Evolutionary conservation across 139 green algal species (phyloP).

Genomic region (Chlorella sp.): DNA sequence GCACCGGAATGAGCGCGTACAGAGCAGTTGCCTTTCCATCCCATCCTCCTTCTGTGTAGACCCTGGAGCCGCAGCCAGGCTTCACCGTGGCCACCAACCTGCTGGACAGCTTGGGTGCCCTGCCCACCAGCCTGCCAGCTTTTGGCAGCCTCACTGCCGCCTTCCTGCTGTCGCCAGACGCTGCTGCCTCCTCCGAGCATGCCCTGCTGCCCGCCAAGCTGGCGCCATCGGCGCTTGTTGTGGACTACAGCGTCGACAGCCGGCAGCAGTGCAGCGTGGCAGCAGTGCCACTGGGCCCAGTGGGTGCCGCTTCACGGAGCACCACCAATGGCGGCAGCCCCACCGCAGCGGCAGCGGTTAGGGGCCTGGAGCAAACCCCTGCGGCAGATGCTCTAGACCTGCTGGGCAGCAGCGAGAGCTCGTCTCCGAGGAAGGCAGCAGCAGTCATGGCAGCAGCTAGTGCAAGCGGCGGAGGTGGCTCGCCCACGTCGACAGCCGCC

Average conservation of each 20-base stretch:
- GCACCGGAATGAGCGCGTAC: too few species aligned
- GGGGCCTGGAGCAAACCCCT: neutral
- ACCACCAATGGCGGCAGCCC: neutral
- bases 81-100: constrained; percentile 16
- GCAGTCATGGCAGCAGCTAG: neutral
- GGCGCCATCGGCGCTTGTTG: constrained; percentile 24
- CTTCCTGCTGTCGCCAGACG: constrained; percentile 32
- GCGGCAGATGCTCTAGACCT: neutral
- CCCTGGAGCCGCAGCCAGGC: constrained; percentile 38
- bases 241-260: constrained; percentile 35
- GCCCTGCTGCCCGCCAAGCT: constrained; percentile 22
- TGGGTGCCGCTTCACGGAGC: neutral
- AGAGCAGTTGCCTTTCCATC: too few species aligned
- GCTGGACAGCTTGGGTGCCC: constrained; percentile 13
- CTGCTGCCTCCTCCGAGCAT: neutral
- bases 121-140: constrained; percentile 27
- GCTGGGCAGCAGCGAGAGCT: neutral
- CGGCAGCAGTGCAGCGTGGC: constrained; percentile 33
- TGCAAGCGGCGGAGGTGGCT: neutral
- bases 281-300: neutral
- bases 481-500: too few species aligned
- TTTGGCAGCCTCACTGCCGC: constrained; percentile 13
- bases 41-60: too few species aligned
- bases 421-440: neutral
- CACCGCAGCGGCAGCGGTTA: neutral